Evolutionary conservation across 805 yeast species (phyloP), one percentile per base, ranked within the genome.

Genomic region (Lachancea cidri): DNA sequence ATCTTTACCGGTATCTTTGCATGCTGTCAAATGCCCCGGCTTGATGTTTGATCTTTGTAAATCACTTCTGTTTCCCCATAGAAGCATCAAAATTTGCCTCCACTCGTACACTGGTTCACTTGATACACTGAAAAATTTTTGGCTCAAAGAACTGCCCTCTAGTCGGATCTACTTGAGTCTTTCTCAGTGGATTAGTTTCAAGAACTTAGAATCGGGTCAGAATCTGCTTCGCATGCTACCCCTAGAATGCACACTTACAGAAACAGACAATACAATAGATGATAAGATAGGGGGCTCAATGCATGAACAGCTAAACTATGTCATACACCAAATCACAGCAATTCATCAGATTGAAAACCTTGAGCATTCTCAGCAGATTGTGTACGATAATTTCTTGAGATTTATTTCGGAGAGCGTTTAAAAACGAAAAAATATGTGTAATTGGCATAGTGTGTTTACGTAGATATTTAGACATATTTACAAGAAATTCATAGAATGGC

Each of bases 21-120:
- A 91, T 56, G 84, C 89, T 51, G 98, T 91, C 4, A 84, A 83
- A 51, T 77, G 84, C 8, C 89, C 84, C 45, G 86, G 88, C 0
- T 54, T 66, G 5, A 56, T 83, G 11, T 76, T 67, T 39, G 83
- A 79, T 1, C 29, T 42, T 6, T 49, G 53, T 39, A 18, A 52
- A 30, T 30, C 42, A 42, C 25, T 48, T 50, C 2, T 57, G 60
- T 8, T 60, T 73, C 2, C 42, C 7, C 33, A 41, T 17, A 18
- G 20, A 6, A 33, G 32, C 9, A 43, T 51, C 15, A 57, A 67
- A 2, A 61, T 88, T 1, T 77, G 86, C 29, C 68, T 93, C 17
- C 98, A 91, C 57, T 86, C 96, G 0, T 93, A 79, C 59, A 77
- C 87, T 5, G 98, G 98, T 0, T 81, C 95, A 2, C 47, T 70